Base-by-base conservation (phyloP, 768 basidiomycete species). In the Russula ochroleuca region DNA sequence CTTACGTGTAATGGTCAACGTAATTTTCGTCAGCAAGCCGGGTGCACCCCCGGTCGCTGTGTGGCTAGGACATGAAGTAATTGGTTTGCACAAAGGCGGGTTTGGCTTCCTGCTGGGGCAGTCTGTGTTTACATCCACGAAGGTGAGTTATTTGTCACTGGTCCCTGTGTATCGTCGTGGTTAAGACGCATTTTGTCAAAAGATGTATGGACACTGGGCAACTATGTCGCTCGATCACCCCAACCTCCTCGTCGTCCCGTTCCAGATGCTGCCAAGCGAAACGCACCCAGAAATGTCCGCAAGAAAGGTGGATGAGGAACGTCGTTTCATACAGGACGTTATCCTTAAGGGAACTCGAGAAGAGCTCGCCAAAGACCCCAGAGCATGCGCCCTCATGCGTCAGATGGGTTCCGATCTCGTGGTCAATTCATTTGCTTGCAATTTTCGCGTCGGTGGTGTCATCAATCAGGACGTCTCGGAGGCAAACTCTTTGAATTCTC, bases 341-440 rank as follows among this genome's bases (percentile, higher is more conserved):
- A 53, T 68, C 33, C 67, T 68, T 47, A 38, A 43, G 14, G 25
- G 50, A 43, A 40, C 65, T 4, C 65, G 62, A 41, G 47, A 67
- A 47, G 58, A 63, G 38, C 58, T 68, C 28, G 57, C 67, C 9
- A 59, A 56, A 10, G 62, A 68, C 38, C 62, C 62, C 14, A 48
- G 28, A 33, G 68, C 62, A 2, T 41, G 56, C 13, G 51, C 57
- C 4, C 52, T 68, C 5, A 57, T 68, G 59, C 62, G 63, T 33
- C 59, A 58, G 35, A 61, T 68, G 56, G 66, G 66, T 5, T 64
- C 68, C 11, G 80, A 81, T 64, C 73, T 81, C 60, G 73, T 70
- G 56, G 78, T 81, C 71, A 79, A 80, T 61, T 72, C 75, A 2
- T 81, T 81, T 60, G 73, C 75, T 2, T 75, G 74, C 71, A 80